Conservation (phyloP, 2,329 filamentous ascomycete species). For the Fonsecaea pugnacius region DNA sequence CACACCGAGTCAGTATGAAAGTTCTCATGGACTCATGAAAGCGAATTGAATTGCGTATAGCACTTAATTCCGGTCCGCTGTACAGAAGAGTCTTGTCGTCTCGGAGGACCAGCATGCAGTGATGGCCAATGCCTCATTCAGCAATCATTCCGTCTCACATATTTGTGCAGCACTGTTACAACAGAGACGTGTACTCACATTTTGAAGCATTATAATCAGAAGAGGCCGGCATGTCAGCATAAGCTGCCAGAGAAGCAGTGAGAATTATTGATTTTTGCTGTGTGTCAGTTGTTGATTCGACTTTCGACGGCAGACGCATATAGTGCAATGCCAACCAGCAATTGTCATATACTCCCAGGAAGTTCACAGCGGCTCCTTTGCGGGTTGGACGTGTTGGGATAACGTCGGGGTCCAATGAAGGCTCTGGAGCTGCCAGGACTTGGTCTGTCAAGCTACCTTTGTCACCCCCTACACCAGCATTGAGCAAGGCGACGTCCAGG, state of each 20-base stretch:
- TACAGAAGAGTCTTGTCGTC: background rate
- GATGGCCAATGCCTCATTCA: background rate
- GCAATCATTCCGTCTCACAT: background rate
- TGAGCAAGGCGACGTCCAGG: slow-evolving; percentile 42
- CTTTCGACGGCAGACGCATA: slow-evolving; percentile 35
- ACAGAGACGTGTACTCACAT: slow-evolving; percentile 8
- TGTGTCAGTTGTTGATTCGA: background rate
- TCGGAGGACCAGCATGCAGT: background rate
- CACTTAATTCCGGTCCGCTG: background rate
- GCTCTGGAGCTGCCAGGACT: slow-evolving; percentile 20
- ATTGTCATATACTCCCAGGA: slow-evolving; percentile 39
- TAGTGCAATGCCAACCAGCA: slow-evolving; percentile 39
- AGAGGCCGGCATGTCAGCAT: slow-evolving; percentile 16
- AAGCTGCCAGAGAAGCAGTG: slow-evolving; percentile 13
- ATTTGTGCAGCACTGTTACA: background rate
- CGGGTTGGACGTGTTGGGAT: slow-evolving; percentile 28
- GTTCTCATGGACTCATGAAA: background rate
- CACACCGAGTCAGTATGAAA: background rate
- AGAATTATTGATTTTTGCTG: slow-evolving; percentile 2
- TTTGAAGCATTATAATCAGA: slow-evolving; percentile 19
- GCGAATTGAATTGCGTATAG: background rate
- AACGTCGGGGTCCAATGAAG: slow-evolving; percentile 15
- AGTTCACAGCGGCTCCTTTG: slow-evolving; percentile 38
- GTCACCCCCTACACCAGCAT: slow-evolving; percentile 39
- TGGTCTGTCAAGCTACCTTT: slow-evolving; percentile 14